Conservation (phyloP, 2,329 filamentous ascomycete genomes). For the Diaporthe citriasiana region DNA sequence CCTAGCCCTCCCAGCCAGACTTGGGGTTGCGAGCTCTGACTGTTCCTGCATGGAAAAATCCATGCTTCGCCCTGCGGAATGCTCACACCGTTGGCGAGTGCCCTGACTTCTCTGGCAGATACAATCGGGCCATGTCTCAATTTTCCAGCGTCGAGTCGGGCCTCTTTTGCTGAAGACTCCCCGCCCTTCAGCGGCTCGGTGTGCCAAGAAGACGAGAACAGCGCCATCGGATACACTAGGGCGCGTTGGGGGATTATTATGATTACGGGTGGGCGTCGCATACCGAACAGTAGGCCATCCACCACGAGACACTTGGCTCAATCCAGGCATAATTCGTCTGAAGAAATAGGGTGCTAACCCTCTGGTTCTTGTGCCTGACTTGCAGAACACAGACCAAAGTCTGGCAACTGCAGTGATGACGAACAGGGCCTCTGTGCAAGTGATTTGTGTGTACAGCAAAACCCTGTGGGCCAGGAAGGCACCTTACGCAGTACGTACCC, state of each 20-base stretch:
- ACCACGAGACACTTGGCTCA: background rate
- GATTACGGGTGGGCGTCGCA: background rate
- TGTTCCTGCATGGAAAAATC: slow-evolving; percentile 8
- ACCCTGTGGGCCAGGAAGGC: no score
- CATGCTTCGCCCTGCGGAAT: slow-evolving; percentile 12
- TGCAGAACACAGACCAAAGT: slow-evolving; percentile 2
- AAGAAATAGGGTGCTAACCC: background rate
- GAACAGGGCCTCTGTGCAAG: no score
- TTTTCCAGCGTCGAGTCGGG: background rate
- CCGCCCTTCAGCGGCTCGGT: no score
- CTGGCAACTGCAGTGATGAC: slow-evolving; percentile 20
- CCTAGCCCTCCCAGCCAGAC: background rate
- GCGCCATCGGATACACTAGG: background rate
- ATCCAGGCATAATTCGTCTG: background rate
- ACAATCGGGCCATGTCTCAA: background rate
- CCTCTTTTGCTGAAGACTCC: background rate
- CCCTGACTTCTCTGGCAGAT: background rate
- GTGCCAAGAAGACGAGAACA: background rate
- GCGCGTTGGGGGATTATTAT: background rate
- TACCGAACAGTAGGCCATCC: background rate
- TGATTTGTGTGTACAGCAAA: background rate
- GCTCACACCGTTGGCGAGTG: slow-evolving; percentile 9
- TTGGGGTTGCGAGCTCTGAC: background rate
- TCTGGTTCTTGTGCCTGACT: slow-evolving; percentile 1
- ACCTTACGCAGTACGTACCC: no score